These are phyloP conservation scores for Penicillium arizonense DNA, from an alignment of 495 filamentous ascomycete genomes.

Conservation along the genomic window DNA sequence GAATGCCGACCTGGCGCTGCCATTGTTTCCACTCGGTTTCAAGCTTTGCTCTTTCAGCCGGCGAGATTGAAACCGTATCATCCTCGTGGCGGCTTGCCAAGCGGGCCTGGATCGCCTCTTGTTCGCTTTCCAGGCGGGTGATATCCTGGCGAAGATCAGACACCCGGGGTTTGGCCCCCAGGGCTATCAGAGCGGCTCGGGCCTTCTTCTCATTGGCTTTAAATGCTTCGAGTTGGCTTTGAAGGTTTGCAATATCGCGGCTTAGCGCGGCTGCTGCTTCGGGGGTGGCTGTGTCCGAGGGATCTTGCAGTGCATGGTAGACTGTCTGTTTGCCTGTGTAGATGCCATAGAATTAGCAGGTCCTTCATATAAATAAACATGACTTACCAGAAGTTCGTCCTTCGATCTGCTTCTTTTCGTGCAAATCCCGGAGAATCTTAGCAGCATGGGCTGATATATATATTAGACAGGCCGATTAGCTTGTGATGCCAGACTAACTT, in stretches of 20 bases:
- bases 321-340: conserved; percentile 59
- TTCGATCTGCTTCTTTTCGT: conserved; percentile 58
- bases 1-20: conserved; percentile 40
- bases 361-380: neutral
- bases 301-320: conserved; percentile 59
- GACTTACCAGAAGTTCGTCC: conserved; percentile 52
- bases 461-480: conserved; percentile 6
- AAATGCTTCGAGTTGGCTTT: conserved; percentile 44
- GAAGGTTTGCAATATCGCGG: conserved; percentile 48
- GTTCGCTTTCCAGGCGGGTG: conserved; percentile 44
- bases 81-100: conserved; percentile 35
- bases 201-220: conserved; percentile 52
- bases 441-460: conserved; percentile 49
- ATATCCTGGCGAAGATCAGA: conserved; percentile 49
- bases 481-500: conserved; percentile 28
- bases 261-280: conserved; percentile 47
- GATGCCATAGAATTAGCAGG: neutral
- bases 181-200: conserved; percentile 43
- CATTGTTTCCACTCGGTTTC: conserved; percentile 53
- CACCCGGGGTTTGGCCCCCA: conserved; percentile 51
- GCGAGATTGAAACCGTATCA: conserved; percentile 35
- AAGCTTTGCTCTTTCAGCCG: conserved; percentile 46
- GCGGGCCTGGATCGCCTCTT: conserved; percentile 34
- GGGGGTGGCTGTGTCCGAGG: conserved; percentile 41
- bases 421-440: conserved; percentile 62